Percentiles rank a stretch among this genome's conserved stretches.
phyloP scores from a whole-genome alignment of 2,329 filamentous ascomycete genomes.

The Zymoseptoria tritici region DNA sequence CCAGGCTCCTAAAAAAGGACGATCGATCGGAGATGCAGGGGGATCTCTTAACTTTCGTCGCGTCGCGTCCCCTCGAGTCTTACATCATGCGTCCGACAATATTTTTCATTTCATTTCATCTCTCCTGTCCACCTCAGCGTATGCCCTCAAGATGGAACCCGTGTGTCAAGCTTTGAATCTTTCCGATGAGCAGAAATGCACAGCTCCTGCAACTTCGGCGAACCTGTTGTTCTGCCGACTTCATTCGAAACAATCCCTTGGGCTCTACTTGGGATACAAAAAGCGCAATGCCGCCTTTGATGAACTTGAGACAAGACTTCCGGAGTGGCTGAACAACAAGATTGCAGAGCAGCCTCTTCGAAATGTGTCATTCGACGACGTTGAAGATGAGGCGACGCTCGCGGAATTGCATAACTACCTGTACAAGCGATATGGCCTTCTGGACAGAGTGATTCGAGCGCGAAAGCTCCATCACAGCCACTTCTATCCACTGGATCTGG shows the following conservation, averaged over 20 bases:
- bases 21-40: too few species aligned
- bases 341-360: conserved; percentile 30
- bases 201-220: neutral
- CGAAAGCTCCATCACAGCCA: conserved; percentile 37
- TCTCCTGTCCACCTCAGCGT: neutral
- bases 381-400: conserved; percentile 33
- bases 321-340: conserved; percentile 31
- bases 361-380: conserved; percentile 34
- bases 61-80: too few species aligned
- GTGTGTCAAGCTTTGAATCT: conserved; percentile 1
- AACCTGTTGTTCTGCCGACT: conserved; percentile 30
- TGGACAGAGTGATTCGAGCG: conserved; percentile 37
- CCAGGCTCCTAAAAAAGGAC: too few species aligned
- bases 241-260: conserved; percentile 38
- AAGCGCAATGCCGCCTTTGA: conserved; percentile 41
- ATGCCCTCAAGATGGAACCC: neutral
- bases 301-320: conserved; percentile 27
- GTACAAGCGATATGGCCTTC: conserved; percentile 31
- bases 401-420: conserved; percentile 37
- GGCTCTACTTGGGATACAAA: conserved; percentile 46
- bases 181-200: neutral
- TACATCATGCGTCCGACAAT: too few species aligned
- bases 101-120: too few species aligned
- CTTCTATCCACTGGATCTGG: conserved; percentile 37
- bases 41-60: too few species aligned